Percentiles rank a stretch among this genome's conserved stretches.
Evolutionary conservation across 2,329 filamentous ascomycete genomes (phyloP).

Genomic region (Ophiosphaerella narmari): DNA sequence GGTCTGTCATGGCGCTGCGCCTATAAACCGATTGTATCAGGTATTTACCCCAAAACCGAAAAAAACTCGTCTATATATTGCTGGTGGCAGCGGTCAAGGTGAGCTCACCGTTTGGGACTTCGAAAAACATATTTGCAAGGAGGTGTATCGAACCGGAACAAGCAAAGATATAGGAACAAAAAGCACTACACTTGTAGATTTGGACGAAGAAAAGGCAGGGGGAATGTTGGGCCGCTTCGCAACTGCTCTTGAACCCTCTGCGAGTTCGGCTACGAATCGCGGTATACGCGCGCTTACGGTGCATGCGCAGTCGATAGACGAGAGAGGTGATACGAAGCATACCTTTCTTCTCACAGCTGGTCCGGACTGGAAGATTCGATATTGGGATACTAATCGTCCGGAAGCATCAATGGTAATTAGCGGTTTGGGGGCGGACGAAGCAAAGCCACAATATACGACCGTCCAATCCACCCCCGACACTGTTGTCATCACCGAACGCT

Average conservation of each 20-base stretch:
- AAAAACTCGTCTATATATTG: constrained; percentile 84
- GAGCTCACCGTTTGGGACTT: constrained; percentile 96
- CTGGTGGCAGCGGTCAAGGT: constrained; percentile 82
- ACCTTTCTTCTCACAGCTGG: constrained; percentile 87
- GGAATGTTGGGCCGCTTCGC: constrained; percentile 86
- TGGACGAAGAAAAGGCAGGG: constrained; percentile 85
- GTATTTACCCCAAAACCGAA: constrained; percentile 64
- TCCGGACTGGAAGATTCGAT: constrained; percentile 86
- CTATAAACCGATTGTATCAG: constrained; percentile 74
- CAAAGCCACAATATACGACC: constrained; percentile 68
- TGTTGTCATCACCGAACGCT: constrained; percentile 45
- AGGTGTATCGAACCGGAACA: constrained; percentile 74
- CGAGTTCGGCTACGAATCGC: constrained; percentile 60
- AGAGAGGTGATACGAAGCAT: constrained; percentile 72
- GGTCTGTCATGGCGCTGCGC: constrained; percentile 79
- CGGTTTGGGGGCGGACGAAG: constrained; percentile 72
- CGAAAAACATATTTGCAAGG: constrained; percentile 84
- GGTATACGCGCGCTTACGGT: constrained; percentile 77
- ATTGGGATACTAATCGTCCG: constrained; percentile 84
- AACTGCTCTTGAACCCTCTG: constrained; percentile 62
- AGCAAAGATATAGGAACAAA: constrained; percentile 45
- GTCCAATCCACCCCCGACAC: constrained; percentile 48
- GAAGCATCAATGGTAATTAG: constrained; percentile 82
- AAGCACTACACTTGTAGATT: constrained; percentile 75
- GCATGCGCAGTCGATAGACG: constrained; percentile 71